Conservation (phyloP, 1,284 basidiomycete species). For the Lignosus rhinocerotis region DNA sequence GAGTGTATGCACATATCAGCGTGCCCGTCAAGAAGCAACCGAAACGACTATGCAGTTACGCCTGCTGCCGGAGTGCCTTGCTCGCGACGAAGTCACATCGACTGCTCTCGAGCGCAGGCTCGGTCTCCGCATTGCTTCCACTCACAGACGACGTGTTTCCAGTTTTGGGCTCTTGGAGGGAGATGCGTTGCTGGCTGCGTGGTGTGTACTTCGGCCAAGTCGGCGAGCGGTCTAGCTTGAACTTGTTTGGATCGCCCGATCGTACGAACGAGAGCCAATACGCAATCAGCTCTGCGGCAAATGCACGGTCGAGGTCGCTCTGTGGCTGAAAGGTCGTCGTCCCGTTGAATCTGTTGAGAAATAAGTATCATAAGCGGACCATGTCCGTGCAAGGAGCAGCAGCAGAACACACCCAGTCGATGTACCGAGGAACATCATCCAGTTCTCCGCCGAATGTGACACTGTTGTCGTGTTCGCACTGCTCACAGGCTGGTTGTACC, state of each 20-base stretch:
- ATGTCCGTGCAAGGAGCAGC: background rate
- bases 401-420: slow-evolving; percentile 52
- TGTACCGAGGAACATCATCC: slow-evolving; percentile 63
- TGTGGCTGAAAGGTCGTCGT: slow-evolving; percentile 41
- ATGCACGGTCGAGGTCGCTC: slow-evolving; percentile 44
- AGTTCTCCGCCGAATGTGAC: slow-evolving; percentile 58
- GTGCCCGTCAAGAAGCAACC: too few species aligned
- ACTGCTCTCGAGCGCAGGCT: slow-evolving; percentile 39
- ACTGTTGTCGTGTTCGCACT: slow-evolving; percentile 39
- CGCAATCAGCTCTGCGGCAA: slow-evolving; percentile 55
- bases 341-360: slow-evolving; percentile 45
- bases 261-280: slow-evolving; percentile 65
- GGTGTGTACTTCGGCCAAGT: slow-evolving; percentile 41
- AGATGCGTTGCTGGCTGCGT: slow-evolving; percentile 37
- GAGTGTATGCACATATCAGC: too few species aligned
- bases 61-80: slow-evolving; percentile 25
- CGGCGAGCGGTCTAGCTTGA: slow-evolving; percentile 49
- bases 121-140: slow-evolving; percentile 45
- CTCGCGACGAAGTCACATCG: slow-evolving; percentile 32
- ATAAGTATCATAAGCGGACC: background rate
- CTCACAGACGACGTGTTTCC: slow-evolving; percentile 34
- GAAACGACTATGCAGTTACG: background rate
- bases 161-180: slow-evolving; percentile 42
- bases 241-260: slow-evolving; percentile 48
- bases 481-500: slow-evolving; percentile 57